phyloP scores from a whole-genome alignment of 164 flowering plant genomes.

The Tinospora cordifolia region DNA sequence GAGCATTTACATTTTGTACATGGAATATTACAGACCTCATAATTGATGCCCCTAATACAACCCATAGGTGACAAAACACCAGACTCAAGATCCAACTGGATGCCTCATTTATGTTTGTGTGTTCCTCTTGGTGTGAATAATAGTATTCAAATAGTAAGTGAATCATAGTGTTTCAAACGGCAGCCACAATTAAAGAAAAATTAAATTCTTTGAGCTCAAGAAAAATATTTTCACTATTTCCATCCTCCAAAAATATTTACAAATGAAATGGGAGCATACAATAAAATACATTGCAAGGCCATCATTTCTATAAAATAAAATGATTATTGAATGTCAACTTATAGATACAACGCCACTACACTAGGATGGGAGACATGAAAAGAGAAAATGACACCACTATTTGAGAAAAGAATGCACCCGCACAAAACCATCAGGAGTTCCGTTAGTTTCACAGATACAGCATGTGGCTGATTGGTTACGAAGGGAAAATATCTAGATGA shows the following conservation, averaged over 20 bases:
- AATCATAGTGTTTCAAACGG: neutral
- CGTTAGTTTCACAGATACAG: neutral
- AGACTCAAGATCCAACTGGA: neutral
- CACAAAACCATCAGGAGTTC: neutral
- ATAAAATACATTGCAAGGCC: neutral
- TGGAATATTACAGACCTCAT: neutral
- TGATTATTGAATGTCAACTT: neutral
- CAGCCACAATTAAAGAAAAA: neutral
- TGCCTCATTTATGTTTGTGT: neutral
- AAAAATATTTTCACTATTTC: neutral
- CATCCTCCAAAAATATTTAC: neutral
- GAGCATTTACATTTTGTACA: too few relatives aligned
- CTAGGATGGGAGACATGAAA: too few relatives aligned
- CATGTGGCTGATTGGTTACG: neutral
- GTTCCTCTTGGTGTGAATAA: neutral
- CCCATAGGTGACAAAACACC: neutral
- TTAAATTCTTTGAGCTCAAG: neutral
- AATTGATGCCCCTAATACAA: neutral
- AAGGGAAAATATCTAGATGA: neutral
- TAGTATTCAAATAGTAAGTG: neutral
- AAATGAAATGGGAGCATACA: neutral
- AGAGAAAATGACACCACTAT: neutral
- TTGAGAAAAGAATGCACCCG: neutral
- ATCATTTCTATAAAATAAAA: neutral
- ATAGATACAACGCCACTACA: neutral